Base-by-base conservation (phyloP, 108 stramenopile genomes). In the Fistulifera solaris region DNA sequence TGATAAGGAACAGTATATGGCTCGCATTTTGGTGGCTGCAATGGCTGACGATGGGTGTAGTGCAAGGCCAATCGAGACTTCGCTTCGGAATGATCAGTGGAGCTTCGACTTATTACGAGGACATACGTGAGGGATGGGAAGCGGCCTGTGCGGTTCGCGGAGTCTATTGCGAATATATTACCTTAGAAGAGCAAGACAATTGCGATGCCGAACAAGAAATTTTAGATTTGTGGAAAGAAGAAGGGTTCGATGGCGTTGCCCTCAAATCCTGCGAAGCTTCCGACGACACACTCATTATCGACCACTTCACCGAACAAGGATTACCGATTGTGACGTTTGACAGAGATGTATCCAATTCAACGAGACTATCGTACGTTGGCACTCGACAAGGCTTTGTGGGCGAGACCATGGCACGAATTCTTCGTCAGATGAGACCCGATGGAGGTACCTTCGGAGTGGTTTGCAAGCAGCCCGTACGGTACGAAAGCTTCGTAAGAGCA, bases 301-400 rank as follows among this genome's bases (percentile, higher is more conserved):
- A 52, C 5, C 31, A 55, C 5, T 27, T 11, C 16, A 5, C 22
- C 0, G 62, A 48, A 7, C 48, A 55, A 23, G 43, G 38, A 8
- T 42, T 66, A 10, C 65, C 59, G 11, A 60, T 71, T n/a, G 46
- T 71, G 2, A 56, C 59, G 4, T 66, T 66, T 50, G 70, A 71
- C 43, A 24, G 28, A 19, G 70, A 71, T 48, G 53, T 64, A 7
- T 41, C 38, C 5, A 27, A n/a, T 38, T 38, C 63, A 13, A 24
- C 24, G 16, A 53, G 63, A 0, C 13, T 31, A 13, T 61, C 75
- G 27, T 69, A 75, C 28, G 38, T 71, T 38, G 74, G 74, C 4
- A 75, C 74, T 5, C 62, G 71, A 46, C 56, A 67, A 24, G 22
- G 21, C 8, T 35, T 45, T 7, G 35, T 75, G 27, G 74, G 74